Conservation (phyloP, 208 protist species). For the Leptomonas pyrrhocoris region DNA sequence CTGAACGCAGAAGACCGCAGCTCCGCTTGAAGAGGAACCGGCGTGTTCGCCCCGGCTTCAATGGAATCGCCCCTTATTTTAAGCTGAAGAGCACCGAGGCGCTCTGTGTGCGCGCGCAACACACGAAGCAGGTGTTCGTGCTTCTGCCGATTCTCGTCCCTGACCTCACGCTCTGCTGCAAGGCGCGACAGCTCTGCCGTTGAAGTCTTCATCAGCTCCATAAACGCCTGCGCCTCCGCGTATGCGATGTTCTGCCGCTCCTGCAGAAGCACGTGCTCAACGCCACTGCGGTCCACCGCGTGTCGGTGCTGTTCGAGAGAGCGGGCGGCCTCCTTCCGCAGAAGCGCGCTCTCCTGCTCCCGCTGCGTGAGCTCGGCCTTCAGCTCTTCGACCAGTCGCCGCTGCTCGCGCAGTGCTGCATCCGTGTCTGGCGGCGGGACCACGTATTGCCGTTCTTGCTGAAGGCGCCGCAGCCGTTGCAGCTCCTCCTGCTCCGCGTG, state of each 20-base stretch:
- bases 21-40: neutral
- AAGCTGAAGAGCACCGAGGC: neutral
- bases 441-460: slow-evolving; percentile 14
- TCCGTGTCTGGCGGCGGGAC: neutral
- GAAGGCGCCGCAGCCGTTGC: slow-evolving; percentile 32
- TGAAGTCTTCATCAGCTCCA: neutral
- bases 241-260: neutral
- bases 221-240: neutral
- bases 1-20: neutral
- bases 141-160: neutral
- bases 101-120: neutral
- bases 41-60: neutral
- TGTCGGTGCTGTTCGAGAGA: neutral
- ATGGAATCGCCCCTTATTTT: neutral
- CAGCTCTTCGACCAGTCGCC: neutral
- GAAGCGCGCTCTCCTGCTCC: neutral
- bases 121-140: neutral
- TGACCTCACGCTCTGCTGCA: neutral
- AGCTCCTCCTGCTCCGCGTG: slow-evolving; percentile 49
- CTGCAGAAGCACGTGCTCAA: neutral
- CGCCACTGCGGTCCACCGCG: neutral
- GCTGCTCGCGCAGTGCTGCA: neutral
- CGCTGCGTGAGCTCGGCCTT: neutral
- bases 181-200: neutral
- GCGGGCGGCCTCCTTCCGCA: slow-evolving; percentile 1